phyloP scores from a whole-genome alignment of 257 asterid species.

The Perilla frutescens region DNA sequence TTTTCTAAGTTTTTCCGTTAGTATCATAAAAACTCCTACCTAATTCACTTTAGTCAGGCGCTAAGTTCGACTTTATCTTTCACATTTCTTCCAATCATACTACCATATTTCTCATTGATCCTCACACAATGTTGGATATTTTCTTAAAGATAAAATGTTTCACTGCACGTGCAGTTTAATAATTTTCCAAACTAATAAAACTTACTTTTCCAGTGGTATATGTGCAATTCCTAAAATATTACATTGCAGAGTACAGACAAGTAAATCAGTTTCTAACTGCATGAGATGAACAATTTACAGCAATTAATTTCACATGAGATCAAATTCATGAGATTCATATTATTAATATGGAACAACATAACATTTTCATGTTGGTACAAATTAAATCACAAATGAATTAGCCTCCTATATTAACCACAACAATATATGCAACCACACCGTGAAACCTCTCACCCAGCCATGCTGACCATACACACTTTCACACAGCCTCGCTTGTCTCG shows the following conservation, averaged over 20 bases:
- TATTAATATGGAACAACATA: background rate
- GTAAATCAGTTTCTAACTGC: background rate
- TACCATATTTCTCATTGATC: background rate
- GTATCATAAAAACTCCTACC: background rate
- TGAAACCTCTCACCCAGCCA: background rate
- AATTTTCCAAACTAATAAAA: no score
- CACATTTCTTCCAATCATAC: background rate
- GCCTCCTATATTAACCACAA: constrained; percentile 2
- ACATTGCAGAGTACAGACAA: background rate
- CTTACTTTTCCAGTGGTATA: no score
- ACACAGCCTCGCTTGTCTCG: background rate
- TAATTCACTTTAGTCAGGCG: background rate
- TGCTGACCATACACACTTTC: constrained; percentile 12
- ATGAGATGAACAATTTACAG: background rate
- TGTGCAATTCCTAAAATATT: no score
- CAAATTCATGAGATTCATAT: background rate
- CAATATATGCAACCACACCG: constrained; percentile 18
- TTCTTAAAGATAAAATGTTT: background rate
- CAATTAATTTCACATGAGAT: background rate
- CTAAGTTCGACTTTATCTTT: background rate
- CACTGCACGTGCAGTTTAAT: background rate
- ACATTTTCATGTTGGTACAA: background rate
- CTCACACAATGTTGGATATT: no score
- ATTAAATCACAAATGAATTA: background rate
- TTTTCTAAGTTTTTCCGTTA: no score